Evolutionary conservation across 2,329 filamentous ascomycete genomes (phyloP).

Genomic region (Trichophyton schoenleinii): DNA sequence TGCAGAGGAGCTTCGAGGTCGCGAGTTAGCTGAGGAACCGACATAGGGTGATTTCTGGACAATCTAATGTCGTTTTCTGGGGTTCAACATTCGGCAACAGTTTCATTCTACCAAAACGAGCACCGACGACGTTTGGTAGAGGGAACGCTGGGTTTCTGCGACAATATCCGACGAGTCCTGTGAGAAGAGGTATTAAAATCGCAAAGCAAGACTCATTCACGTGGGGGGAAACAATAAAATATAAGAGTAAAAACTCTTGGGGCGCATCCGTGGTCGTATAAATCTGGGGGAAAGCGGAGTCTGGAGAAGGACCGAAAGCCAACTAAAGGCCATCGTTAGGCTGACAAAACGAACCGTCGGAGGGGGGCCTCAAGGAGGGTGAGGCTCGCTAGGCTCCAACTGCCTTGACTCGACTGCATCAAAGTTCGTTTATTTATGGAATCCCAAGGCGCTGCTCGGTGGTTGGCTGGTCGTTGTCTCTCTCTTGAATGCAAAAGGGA

Average conservation of each 20-base stretch:
- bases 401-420: neutral
- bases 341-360: neutral
- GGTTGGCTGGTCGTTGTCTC: neutral
- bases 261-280: neutral
- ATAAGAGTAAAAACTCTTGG: neutral
- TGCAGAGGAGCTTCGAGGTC: constrained; percentile 2
- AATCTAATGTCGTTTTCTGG: neutral
- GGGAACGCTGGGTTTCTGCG: neutral
- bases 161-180: neutral
- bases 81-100: neutral
- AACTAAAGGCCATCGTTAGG: neutral
- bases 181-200: constrained; percentile 1
- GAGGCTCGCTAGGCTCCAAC: neutral
- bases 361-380: neutral
- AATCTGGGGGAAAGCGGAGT: neutral
- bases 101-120: neutral
- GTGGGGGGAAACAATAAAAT: neutral
- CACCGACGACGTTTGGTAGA: neutral
- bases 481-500: neutral
- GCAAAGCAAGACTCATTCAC: neutral
- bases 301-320: neutral
- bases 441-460: neutral
- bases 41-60: neutral
- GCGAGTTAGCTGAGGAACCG: neutral
- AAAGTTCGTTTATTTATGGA: constrained; percentile 3